Evolutionary conservation across 305 asterid genomes (phyloP), one percentile per base, ranked within the genome.

Genomic region (Rubia occidens): DNA sequence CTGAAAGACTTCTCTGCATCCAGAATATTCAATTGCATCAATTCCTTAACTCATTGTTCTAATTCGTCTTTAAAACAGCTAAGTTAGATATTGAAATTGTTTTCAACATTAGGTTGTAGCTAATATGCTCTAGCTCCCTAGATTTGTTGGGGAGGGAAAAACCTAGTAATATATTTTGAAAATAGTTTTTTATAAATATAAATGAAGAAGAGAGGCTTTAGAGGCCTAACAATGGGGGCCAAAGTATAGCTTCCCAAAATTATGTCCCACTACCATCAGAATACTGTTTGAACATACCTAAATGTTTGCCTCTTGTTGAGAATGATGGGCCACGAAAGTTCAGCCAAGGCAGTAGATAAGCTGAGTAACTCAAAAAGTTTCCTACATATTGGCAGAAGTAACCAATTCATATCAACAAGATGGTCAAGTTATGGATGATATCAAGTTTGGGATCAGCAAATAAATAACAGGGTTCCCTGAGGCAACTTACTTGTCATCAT

Each of bases 291-390:
- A 75, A 73, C 49, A 67, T 85, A 90, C 97, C 95, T 85, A 86
- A 90, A 88, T 49, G 72, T 66, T 67, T 75, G 81, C 76, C 95
- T 84, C 81, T 83, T 90, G 77, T 78, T 79, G 67, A 90, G 96
- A 85, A 90, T 90, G 62, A 79, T 74, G 2, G 95, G 94, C 95
- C 97, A 90, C 43, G 90, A 35, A 55, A 88, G 83, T 77, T 90
- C 95, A 45, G 95, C 95, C 83, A 90, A 79, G 67, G 95, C 97
- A 70, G 94, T 84, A 78, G 91, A 90, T 79, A 84, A 82, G 87
- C 91, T 84, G 67, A 88, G 91, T 75, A 90, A 78, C 77, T 90
- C 97, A 75, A 88, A 90, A 60, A 88, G 95, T 74, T 87, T 83
- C 83, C 97, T 90, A 87, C 82, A 77, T 75, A 71, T 74, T 62